phyloP scores from a whole-genome alignment of 176 grass and related monocot genomes.

The Eremochloa ophiuroides region DNA sequence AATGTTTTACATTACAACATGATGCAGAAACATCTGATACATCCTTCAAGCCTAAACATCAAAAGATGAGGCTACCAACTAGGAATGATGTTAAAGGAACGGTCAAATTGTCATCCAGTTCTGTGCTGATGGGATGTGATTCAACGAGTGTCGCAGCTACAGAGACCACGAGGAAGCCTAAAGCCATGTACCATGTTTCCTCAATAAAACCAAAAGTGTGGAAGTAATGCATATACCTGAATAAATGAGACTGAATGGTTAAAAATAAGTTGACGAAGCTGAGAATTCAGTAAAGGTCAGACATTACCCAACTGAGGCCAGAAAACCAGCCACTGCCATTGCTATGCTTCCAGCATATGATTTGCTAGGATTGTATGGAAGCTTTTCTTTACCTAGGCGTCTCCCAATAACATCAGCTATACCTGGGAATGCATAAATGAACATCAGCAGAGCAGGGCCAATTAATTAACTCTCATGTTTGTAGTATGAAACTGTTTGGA shows the following conservation, averaged over 20 bases:
- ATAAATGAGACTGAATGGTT: not conserved
- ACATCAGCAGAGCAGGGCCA: not conserved
- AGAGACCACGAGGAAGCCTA: conserved; percentile 67
- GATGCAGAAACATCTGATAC: not conserved
- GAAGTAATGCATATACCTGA: conserved; percentile 95
- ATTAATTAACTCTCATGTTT: not conserved
- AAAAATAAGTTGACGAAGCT: not conserved
- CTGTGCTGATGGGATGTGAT: conserved; percentile 71
- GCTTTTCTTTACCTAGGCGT: conserved; percentile 63
- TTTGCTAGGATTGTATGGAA: conserved; percentile 79
- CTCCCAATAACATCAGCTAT: conserved; percentile 88
- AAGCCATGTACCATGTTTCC: conserved; percentile 59
- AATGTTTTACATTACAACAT: not conserved
- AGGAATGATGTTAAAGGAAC: conserved; percentile 70
- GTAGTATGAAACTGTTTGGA: not conserved
- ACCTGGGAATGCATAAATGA: conserved; percentile 42
- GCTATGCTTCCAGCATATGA: conserved; percentile 83
- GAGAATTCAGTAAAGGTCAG: not conserved
- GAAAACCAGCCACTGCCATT: conserved; percentile 62
- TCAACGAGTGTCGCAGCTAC: conserved; percentile 57
- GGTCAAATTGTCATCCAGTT: conserved; percentile 88
- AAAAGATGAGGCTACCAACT: conserved; percentile 59
- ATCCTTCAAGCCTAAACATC: conserved; percentile 2
- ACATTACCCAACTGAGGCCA: conserved; percentile 79
- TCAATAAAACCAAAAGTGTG: conserved; percentile 75